Evolutionary conservation across 805 yeast genomes (phyloP).

Genomic region (Myxozyma kluyveri): DNA sequence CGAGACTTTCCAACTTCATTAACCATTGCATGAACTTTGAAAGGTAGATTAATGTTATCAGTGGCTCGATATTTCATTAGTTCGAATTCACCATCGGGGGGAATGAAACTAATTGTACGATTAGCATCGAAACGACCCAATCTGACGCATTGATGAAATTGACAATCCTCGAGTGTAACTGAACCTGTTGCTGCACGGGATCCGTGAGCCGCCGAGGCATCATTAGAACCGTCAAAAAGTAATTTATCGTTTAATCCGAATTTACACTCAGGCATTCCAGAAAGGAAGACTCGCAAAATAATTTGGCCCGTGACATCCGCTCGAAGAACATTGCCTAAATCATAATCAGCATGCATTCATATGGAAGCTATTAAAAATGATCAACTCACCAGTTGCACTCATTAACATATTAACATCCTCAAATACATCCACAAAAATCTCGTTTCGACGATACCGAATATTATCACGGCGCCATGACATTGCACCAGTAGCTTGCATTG

Average conservation of each 20-base stretch:
- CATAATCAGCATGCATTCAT: neutral
- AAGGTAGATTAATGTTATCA: conserved; percentile 66
- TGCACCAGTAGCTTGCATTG: conserved; percentile 42
- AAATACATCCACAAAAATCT: conserved; percentile 68
- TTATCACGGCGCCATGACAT: conserved; percentile 71
- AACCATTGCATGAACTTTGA: conserved; percentile 58
- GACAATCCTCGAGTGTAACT: conserved; percentile 68
- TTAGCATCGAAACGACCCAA: conserved; percentile 63
- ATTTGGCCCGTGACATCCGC: conserved; percentile 77
- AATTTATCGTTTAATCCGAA: conserved; percentile 68
- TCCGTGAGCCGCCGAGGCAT: conserved; percentile 1
- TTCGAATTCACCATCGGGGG: conserved; percentile 81
- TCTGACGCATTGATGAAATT: conserved; percentile 78
- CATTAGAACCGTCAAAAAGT: conserved; percentile 34
- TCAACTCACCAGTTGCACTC: conserved; percentile 50
- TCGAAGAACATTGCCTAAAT: conserved; percentile 50
- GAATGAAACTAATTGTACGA: conserved; percentile 65
- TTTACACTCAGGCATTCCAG: conserved; percentile 81
- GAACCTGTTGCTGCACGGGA: conserved; percentile 45
- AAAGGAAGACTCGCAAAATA: conserved; percentile 63
- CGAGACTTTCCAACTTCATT: conserved; percentile 45
- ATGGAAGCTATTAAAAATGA: neutral
- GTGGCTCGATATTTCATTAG: conserved; percentile 65
- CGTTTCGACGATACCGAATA: conserved; percentile 76
- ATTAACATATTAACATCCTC: conserved; percentile 73